Conservation (phyloP, 257 asterid species). For the Nicotiana attenuata region DNA sequence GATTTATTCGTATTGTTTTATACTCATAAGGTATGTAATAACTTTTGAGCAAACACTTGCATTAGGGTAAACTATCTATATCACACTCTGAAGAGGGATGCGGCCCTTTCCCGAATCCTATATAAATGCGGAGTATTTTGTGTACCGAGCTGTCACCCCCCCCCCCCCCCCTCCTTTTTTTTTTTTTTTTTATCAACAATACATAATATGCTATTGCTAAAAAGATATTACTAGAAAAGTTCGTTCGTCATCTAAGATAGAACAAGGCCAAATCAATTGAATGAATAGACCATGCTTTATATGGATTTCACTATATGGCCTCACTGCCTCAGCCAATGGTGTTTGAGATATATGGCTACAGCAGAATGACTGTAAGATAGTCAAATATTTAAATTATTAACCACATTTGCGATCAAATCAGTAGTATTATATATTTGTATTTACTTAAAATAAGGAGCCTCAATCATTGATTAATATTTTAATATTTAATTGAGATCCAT, state of each 20-base stretch:
- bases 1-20: no score
- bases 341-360: neutral
- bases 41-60: no score
- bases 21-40: no score
- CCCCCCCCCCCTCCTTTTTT: no score
- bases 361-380: neutral
- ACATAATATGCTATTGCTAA: neutral
- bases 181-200: neutral
- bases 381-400: neutral
- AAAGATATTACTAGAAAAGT: neutral
- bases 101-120: rapidly evolving
- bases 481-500: conserved; percentile 31
- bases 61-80: no score
- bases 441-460: neutral
- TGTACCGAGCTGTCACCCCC: no score
- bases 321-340: neutral
- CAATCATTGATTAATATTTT: conserved; percentile 33
- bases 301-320: neutral
- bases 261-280: neutral
- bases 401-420: neutral
- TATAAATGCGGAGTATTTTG: no score
- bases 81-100: no score
- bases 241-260: neutral
- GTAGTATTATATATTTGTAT: neutral
- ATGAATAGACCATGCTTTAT: neutral